Conservation (phyloP, 1,139 yeast species). For the Saccharomycopsis crataegensis region DNA sequence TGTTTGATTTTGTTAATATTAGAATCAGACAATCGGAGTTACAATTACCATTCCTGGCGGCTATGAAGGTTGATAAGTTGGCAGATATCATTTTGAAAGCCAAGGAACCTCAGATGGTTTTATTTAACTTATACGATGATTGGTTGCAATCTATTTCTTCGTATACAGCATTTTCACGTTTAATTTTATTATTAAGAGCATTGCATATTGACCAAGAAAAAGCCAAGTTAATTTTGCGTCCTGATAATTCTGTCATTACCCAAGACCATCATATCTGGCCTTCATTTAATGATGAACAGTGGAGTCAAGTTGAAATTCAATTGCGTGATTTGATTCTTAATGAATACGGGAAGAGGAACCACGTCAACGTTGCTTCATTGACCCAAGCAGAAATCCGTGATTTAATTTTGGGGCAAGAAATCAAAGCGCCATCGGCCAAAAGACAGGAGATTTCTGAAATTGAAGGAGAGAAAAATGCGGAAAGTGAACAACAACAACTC, state of each 20-base stretch:
- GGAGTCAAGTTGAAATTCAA: slow-evolving; percentile 86
- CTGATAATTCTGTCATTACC: slow-evolving; percentile 63
- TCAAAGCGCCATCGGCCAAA: slow-evolving; percentile 79
- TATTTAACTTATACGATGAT: slow-evolving; percentile 88
- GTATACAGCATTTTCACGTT: slow-evolving; percentile 88
- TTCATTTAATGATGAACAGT: slow-evolving; percentile 73
- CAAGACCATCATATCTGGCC: slow-evolving; percentile 93
- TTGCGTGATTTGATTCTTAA: slow-evolving; percentile 79
- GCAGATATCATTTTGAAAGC: slow-evolving; percentile 78
- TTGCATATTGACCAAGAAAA: slow-evolving; percentile 70
- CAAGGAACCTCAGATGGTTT: slow-evolving; percentile 86
- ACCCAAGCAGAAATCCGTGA: slow-evolving; percentile 94
- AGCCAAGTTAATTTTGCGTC: slow-evolving; percentile 67
- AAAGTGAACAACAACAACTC: slow-evolving; percentile 29
- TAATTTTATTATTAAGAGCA: slow-evolving; percentile 73
- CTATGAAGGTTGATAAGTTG: slow-evolving; percentile 74
- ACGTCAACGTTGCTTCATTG: slow-evolving; percentile 76
- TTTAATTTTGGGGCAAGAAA: slow-evolving; percentile 88
- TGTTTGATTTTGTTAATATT: slow-evolving; percentile 93
- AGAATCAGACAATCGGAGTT: slow-evolving; percentile 86
- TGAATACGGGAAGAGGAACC: slow-evolving; percentile 81
- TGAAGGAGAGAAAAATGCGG: slow-evolving; percentile 45
- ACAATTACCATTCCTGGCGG: slow-evolving; percentile 82
- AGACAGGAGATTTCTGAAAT: slow-evolving; percentile 74
- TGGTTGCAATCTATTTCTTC: slow-evolving; percentile 83